phyloP scores from a whole-genome alignment of 106 monocot species.

The Platanthera guangdongensis region DNA sequence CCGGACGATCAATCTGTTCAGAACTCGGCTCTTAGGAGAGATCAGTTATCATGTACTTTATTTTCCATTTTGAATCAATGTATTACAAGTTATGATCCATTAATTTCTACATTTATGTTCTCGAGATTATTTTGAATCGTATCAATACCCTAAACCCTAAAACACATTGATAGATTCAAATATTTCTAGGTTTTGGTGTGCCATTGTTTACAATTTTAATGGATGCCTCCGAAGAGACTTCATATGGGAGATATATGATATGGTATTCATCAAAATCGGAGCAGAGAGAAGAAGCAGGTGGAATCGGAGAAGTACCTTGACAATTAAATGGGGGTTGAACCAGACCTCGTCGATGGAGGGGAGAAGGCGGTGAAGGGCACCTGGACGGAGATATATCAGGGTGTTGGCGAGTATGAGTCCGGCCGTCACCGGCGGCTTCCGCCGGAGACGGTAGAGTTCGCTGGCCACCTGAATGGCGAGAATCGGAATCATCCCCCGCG shows the following conservation, averaged over 20 bases:
- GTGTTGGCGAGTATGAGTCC: conserved; percentile 72
- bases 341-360: conserved; percentile 47
- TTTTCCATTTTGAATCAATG: no score
- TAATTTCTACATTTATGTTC: no score
- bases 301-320: conserved; percentile 43
- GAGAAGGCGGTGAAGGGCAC: conserved; percentile 48
- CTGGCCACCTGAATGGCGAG: conserved; percentile 70
- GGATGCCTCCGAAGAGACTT: neutral
- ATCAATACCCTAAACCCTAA: no score
- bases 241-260: neutral
- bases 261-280: neutral
- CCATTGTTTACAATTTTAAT: no score
- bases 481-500: conserved; percentile 61
- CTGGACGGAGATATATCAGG: conserved; percentile 75
- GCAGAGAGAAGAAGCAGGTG: neutral
- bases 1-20: no score
- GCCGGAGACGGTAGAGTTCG: conserved; percentile 53
- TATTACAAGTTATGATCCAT: no score
- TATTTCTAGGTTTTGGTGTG: no score
- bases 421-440: conserved; percentile 78
- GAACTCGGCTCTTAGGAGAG: no score
- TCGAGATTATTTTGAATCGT: no score
- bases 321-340: conserved; percentile 82
- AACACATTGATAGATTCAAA: no score
- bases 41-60: no score